Base-by-base conservation (phyloP, 805 yeast species). In the Yamadazyma sp. region DNA sequence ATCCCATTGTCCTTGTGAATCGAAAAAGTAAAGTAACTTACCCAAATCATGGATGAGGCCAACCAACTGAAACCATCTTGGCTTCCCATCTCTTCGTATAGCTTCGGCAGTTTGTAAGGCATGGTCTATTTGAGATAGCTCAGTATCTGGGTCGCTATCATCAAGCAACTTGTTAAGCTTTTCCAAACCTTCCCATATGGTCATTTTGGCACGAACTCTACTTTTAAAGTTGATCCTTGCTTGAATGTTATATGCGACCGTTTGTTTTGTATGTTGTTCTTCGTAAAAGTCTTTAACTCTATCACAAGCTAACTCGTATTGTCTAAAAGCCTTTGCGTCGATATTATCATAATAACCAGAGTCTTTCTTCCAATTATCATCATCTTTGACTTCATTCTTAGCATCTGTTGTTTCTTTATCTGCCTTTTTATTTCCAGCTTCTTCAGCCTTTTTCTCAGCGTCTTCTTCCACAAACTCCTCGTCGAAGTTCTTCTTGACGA, bases 101-200 rank as follows among this genome's bases (percentile, higher is more conserved):
- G 86, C 86, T 49, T 81, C 86, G 3, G 87, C 87, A 0, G 87
- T 81, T 54, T 81, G 87, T 16, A 81, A 51, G 2, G 86, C 86
- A 53, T 81, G 88, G 45, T 81, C 86, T 33, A 81, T 81, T 48
- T 81, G 87, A 0, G 86, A 78, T 15, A 81, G 60, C 49, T 80
- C 85, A 0, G 86, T 81, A 52, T 81, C 88, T 0, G 88, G 88
- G 52, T 81, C 88, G 33, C 82, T 74, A 33, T 81, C 86, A 52
- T 81, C 88, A 16, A 81, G 64, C 13, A 81, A 57, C 43, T 75
- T 73, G 49, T 80, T 81, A 24, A 81, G 59, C 41, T 73, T 75
- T 36, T 75, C 74, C 11, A 81, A 53, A 0, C 86, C 87, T 39
- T 78, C 86, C 88, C 88, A 81, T 5, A 81, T 70, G 1, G 82